These are phyloP conservation scores for Arthrinium phaeospermum DNA, from an alignment of 2,329 filamentous ascomycete genomes.

Conservation along the genomic window DNA sequence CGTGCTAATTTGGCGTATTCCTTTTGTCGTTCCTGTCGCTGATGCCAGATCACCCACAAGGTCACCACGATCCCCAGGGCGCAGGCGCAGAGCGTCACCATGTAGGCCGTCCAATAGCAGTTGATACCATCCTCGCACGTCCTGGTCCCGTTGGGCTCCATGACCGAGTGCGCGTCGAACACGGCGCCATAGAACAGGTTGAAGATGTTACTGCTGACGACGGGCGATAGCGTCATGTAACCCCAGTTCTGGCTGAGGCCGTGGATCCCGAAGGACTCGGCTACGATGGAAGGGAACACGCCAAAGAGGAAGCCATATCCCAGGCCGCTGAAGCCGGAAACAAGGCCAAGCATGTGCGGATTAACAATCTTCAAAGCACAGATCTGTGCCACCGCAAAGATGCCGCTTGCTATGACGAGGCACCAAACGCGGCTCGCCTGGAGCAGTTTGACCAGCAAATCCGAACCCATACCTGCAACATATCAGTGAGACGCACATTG, in stretches of 20 bases:
- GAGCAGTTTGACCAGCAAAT: slow-evolving; percentile 83
- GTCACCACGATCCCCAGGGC: slow-evolving; percentile 71
- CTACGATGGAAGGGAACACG: slow-evolving; percentile 87
- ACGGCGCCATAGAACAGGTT: slow-evolving; percentile 88
- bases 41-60: slow-evolving; percentile 71
- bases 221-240: slow-evolving; percentile 87
- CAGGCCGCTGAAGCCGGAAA: slow-evolving; percentile 84
- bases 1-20: slow-evolving; percentile 35
- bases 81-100: slow-evolving; percentile 76
- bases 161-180: slow-evolving; percentile 79
- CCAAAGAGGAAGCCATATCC: slow-evolving; percentile 95
- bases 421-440: slow-evolving; percentile 90
- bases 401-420: slow-evolving; percentile 74
- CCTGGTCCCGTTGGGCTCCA: slow-evolving; percentile 71
- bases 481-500: slow-evolving; percentile 24
- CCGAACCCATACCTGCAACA: slow-evolving; percentile 78
- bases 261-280: slow-evolving; percentile 88
- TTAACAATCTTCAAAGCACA: slow-evolving; percentile 77
- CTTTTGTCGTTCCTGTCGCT: slow-evolving; percentile 48
- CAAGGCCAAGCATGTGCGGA: slow-evolving; percentile 75
- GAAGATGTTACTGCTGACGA: slow-evolving; percentile 88
- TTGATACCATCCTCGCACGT: slow-evolving; percentile 77
- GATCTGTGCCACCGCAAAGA: slow-evolving; percentile 83
- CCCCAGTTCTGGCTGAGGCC: slow-evolving; percentile 97
- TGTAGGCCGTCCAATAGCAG: slow-evolving; percentile 84